Evolutionary conservation across 306 rosid genomes (phyloP), one percentile per base, ranked within the genome.

Genomic region (Quercus dentata): DNA sequence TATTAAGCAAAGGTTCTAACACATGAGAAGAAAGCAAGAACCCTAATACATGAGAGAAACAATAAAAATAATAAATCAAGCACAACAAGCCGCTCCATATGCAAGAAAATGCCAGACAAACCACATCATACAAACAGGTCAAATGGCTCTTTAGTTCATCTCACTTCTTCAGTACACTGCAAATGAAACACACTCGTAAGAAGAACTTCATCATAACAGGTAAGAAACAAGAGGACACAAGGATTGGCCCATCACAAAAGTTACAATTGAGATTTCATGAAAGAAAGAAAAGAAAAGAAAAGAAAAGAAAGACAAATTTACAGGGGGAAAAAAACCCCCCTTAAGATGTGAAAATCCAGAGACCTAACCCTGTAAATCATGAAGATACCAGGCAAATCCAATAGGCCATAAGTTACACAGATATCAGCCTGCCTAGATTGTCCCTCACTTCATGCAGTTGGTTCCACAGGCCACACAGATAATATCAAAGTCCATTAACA

Each of bases 101-200:
- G 19, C 70, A 62, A 82, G 82, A 61, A 79, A 83, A 71, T 64
- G 61, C 69, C 72, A 74, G 38, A 65, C 54, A 85, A 77, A 73
- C 78, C 82, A 10, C 38, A n/a, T 27, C 55, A 76, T n/a, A 46
- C 55, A 28, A 82, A 79, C 74, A 65, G 56, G 75, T 38, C 20
- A 63, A 69, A 78, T 38, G 41, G 25, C 76, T 79, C 56, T 71
- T 56, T 49, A 62, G 31, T 54, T 74, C 84, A 61, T 20, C 80
- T 94, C 91, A 94, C 86, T 94, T 94, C 96, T 92, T 94, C 84
- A 94, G 89, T 15, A 89, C 98, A 82, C 98, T 94, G 94, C 86
- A 85, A 80, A 80, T 68, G 69, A 74, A 57, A 64, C 20, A 18
- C 57, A 74, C 7, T 30, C 74, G 19, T 83, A 57, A 83, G 54